Base-by-base conservation (phyloP, 2,329 filamentous ascomycete genomes). In the Nakataea oryzae region DNA sequence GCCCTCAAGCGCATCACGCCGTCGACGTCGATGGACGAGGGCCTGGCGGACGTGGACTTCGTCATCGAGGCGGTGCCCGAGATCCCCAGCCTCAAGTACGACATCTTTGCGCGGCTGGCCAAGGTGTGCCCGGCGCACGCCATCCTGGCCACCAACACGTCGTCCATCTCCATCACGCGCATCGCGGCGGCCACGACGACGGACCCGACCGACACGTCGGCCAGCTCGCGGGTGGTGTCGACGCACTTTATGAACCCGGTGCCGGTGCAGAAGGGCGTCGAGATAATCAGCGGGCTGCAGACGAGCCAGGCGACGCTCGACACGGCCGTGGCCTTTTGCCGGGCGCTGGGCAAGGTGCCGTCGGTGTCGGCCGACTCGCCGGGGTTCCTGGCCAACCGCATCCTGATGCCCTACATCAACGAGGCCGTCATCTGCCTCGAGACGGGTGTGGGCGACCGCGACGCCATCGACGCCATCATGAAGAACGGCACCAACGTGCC, bases 221-320 rank as follows among this genome's bases (percentile, higher is more conserved):
- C 87, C 54, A 89, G 91, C 56, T 93, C 91, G 7, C 88, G 95
- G 58, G 95, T 99, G 12, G 86, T 99, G 62, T 91, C 91, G 60
- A 97, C 95, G 21, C 95, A 99, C 75, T 99, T 99, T 77, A 99
- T 99, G 95, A 99, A 99, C 80, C 95, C 95, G 0, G 95, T 99
- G 0, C 95, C 95, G 2, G 79, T 99, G 34, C 95, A 97, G 73
- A 96, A 96, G 76, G 95, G 95, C 61, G 95, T 99, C 6, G 95
- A 99, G 77, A 97, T 99, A 70, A 97, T 99, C 73, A 88, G 90
- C 60, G 95, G 92, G 32, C 81, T 99, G 32, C 95, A 99, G 75
- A 99, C 95, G 2, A 95, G 90, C 63, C 78, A 86, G 67, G 83
- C 85, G 64, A 97, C 95, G 1, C 77, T 97, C 57, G 87, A 91